Conservation (phyloP, 2,329 filamentous ascomycete species). For the Grosmannia serpens region DNA sequence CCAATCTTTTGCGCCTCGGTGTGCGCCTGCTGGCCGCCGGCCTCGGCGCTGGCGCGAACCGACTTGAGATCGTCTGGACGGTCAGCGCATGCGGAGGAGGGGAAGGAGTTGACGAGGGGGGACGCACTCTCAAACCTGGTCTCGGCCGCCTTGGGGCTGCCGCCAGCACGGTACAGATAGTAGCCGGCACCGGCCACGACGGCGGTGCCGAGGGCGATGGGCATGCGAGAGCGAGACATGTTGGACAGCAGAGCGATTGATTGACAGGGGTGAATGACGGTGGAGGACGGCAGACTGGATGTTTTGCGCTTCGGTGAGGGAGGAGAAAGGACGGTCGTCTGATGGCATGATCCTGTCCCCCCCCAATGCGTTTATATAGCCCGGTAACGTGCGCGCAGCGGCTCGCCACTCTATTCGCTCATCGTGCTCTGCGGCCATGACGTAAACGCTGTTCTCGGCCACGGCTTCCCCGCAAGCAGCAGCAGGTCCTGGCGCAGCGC, state of each 20-base stretch:
- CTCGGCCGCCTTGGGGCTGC: constrained; percentile 69
- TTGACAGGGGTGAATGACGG: too few species aligned
- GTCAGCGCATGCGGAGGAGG: neutral
- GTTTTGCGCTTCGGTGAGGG: neutral
- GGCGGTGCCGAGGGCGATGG: constrained; percentile 45
- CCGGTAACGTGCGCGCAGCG: too few species aligned
- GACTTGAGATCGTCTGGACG: constrained; percentile 64
- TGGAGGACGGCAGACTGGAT: neutral
- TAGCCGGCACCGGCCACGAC: constrained; percentile 64
- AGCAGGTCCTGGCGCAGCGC: neutral
- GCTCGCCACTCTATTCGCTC: neutral
- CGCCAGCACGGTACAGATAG: constrained; percentile 84
- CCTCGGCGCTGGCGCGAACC: constrained; percentile 51
- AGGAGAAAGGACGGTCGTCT: too few species aligned
- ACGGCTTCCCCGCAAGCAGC: neutral
- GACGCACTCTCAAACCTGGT: constrained; percentile 72
- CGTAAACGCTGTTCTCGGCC: neutral
- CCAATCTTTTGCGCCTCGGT: constrained; percentile 52
- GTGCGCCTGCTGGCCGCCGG: constrained; percentile 55
- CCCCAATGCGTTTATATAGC: neutral
- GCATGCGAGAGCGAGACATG: constrained; percentile 37
- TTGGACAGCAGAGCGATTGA: constrained; percentile 7
- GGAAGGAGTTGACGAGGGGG: neutral
- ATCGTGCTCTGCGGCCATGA: neutral
- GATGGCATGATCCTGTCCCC: neutral